Percentiles rank a stretch among this genome's conserved stretches.
These are phyloP conservation scores for Dianthus caryophyllus DNA, from an alignment of 148 eudicot species.

Conservation along the genomic window DNA sequence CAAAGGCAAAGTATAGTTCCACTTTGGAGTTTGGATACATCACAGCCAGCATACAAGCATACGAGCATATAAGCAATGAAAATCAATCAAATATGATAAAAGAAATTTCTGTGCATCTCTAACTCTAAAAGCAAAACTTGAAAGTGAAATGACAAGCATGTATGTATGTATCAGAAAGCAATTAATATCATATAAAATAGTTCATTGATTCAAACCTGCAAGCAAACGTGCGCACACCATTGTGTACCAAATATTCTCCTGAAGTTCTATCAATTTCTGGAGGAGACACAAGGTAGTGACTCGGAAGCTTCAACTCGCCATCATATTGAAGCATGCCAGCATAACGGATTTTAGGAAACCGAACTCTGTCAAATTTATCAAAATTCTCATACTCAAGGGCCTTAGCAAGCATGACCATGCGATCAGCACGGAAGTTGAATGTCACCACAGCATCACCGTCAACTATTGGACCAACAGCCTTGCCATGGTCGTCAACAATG, in stretches of 20 bases:
- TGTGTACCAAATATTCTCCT: slow-evolving; percentile 68
- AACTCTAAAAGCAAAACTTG: too few relatives aligned
- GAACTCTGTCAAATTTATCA: slow-evolving; percentile 74
- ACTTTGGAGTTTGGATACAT: too few relatives aligned
- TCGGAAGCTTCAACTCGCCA: slow-evolving; percentile 84
- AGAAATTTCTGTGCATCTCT: too few relatives aligned
- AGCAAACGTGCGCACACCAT: slow-evolving; percentile 80
- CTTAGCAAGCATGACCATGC: slow-evolving; percentile 91
- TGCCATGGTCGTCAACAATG: slow-evolving; percentile 69
- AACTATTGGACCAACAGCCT: slow-evolving; percentile 81
- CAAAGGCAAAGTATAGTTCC: too few relatives aligned
- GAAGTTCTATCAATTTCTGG: slow-evolving; percentile 88
- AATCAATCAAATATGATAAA: too few relatives aligned
- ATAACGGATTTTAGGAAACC: slow-evolving; percentile 71
- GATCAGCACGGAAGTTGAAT: slow-evolving; percentile 82
- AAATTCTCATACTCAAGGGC: slow-evolving; percentile 81
- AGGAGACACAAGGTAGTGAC: slow-evolving; percentile 73
- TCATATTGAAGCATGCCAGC: slow-evolving; percentile 97
- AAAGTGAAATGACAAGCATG: too few relatives aligned
- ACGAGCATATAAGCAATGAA: too few relatives aligned
- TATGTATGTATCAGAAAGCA: too few relatives aligned
- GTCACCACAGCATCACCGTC: slow-evolving; percentile 98
- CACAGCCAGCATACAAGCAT: too few relatives aligned
- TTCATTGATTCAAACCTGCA: slow-evolving; percentile 54
- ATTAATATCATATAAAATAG: too few relatives aligned